Percentiles rank a stretch among this genome's conserved stretches.
Conservation (phyloP, 139 green algal genomes). For the Ettlia oleoabundans region DNA sequence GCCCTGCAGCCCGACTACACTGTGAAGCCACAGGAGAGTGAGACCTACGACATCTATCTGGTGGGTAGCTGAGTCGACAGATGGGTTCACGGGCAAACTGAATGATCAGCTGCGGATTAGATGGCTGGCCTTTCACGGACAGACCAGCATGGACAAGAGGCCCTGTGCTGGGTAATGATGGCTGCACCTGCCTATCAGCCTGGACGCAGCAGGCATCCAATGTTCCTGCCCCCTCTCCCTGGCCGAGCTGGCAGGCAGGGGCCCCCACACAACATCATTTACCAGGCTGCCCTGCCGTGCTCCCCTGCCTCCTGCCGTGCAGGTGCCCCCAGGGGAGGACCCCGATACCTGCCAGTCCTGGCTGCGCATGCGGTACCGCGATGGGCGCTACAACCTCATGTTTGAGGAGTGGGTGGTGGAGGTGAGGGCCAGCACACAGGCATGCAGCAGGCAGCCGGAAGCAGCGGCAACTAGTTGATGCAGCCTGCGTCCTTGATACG, state of each 20-base stretch:
- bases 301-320: too few relatives aligned
- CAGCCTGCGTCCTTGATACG: too few relatives aligned
- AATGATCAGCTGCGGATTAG: too few relatives aligned
- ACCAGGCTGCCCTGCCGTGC: too few relatives aligned
- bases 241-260: too few relatives aligned
- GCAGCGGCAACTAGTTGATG: neutral
- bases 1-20: conserved; percentile 8
- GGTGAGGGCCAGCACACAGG: conserved; percentile 32
- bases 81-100: neutral
- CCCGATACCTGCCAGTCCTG: conserved; percentile 93
- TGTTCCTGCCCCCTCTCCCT: too few relatives aligned
- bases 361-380: conserved; percentile 97
- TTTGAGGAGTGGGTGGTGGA: conserved; percentile 98
- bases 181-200: too few relatives aligned
- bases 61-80: conserved; percentile 39
- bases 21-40: conserved; percentile 48
- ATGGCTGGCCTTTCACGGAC: too few relatives aligned
- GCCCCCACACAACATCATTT: too few relatives aligned
- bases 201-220: too few relatives aligned
- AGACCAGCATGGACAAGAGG: too few relatives aligned
- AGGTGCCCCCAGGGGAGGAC: conserved; percentile 81
- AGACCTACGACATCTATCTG: conserved; percentile 95
- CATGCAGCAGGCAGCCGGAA: neutral
- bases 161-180: too few relatives aligned
- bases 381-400: conserved; percentile 96